Conservation (phyloP, 2,329 filamentous ascomycete genomes). For the Alternaria sp. region DNA sequence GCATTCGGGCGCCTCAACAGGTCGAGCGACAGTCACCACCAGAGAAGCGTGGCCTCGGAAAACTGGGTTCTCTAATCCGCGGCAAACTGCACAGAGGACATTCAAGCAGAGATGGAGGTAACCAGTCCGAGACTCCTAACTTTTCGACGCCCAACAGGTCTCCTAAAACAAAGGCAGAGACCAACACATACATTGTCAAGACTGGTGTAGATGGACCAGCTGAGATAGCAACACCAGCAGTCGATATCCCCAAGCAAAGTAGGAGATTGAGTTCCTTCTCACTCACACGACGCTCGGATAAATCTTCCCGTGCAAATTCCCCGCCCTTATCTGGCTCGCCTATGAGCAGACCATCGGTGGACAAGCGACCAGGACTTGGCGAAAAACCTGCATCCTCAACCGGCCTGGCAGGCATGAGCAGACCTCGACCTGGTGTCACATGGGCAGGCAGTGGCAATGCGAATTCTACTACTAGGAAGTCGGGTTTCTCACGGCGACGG, state of each 20-base stretch:
- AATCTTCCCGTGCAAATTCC: conserved; percentile 48
- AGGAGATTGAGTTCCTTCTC: conserved; percentile 50
- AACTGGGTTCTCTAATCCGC: conserved; percentile 45
- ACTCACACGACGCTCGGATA: conserved; percentile 48
- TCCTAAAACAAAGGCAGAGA: conserved; percentile 13
- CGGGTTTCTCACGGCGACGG: conserved; percentile 40
- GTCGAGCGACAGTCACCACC: conserved; percentile 20
- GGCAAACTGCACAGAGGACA: conserved; percentile 30
- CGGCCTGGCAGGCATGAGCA: conserved; percentile 39
- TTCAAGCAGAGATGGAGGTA: conserved; percentile 16
- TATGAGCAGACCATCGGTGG: conserved; percentile 41
- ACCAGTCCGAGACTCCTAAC: conserved; percentile 7
- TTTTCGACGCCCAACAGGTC: conserved; percentile 7
- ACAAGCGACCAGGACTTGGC: conserved; percentile 19
- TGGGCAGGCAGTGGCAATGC: conserved; percentile 38
- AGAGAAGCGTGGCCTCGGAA: conserved; percentile 41
- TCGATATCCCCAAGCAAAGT: conserved; percentile 35
- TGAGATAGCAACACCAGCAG: conserved; percentile 31
- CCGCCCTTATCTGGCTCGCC: conserved; percentile 50
- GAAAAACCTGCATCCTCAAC: conserved; percentile 41
- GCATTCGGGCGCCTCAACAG: conserved; percentile 6
- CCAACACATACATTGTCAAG: conserved; percentile 36
- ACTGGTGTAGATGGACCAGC: conserved; percentile 39
- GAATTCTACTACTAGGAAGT: conserved; percentile 27
- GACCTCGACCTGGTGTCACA: conserved; percentile 37